Base-by-base conservation (phyloP, 495 filamentous ascomycete species). In the Penicillium tannophilum region DNA sequence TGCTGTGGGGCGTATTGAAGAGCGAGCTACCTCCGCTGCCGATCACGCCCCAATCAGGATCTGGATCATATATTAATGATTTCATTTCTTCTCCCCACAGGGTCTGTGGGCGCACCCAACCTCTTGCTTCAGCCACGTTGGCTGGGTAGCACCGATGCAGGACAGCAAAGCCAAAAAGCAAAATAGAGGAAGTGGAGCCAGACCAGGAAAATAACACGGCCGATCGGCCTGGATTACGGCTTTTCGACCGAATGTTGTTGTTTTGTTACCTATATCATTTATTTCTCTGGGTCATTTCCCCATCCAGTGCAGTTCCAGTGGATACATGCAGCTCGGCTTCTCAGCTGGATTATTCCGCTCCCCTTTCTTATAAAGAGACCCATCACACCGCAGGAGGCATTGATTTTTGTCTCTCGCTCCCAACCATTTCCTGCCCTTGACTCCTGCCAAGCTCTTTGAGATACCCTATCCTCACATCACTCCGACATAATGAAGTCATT, bases 401-500 rank as follows among this genome's bases (percentile, higher is more conserved):
- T 19, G 16, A 20, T 9, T 19, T 33, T 19, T 51, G 3, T 31
- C 48, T 51, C 39, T 41, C 39, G 1, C 10, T 33, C 9, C 10
- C 50, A 47, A 39, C 30, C 44, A 35, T 28, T 28, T 53, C 23
- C 12, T 24, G 6, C n/a, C 51, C 41, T 41, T 47, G 8, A 58
- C 24, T 39, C 55, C 7, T 9, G n/a, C 51, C 39, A 17, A 12
- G 19, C 41, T 54, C 23, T 36, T 35, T 39, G 10, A 53, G 31
- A 55, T 19, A 17, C 24, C 35, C 16, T 36, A 9, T 31, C 16
- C 31, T 52, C 24, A 48, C n/a, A 49, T 52, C 50, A 39, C 47
- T 54, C 39, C 39, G 16, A 41, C 69, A 76, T 58, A 55, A 79
- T 79, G 77, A 79, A 77, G 77, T 63, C 69, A 46, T 64, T 75